These are phyloP conservation scores for Trematosphaeria pertusa DNA, from an alignment of 2,329 filamentous ascomycete genomes.

Conservation along the genomic window DNA sequence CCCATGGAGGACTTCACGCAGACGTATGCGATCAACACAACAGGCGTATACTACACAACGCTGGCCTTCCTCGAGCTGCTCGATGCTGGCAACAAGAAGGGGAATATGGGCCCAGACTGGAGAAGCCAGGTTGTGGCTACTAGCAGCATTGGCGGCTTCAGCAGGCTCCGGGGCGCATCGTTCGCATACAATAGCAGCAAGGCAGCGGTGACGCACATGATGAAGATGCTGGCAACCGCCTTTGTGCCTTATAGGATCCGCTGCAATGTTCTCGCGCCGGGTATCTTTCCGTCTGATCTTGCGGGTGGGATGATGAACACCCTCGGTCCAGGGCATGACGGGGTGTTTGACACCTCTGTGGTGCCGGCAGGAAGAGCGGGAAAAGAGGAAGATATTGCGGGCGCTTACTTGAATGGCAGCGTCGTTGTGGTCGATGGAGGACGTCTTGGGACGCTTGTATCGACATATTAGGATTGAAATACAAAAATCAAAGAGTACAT, in stretches of 20 bases:
- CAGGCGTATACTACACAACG: constrained; percentile 50
- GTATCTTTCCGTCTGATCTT: constrained; percentile 37
- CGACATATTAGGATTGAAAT: constrained; percentile 54
- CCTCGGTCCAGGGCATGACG: constrained; percentile 2
- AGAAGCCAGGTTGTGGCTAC: constrained; percentile 31
- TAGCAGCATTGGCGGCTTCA: constrained; percentile 26
- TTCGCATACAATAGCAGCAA: constrained; percentile 49
- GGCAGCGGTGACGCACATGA: constrained; percentile 56
- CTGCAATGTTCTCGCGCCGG: constrained; percentile 59
- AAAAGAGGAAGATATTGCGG: constrained; percentile 68
- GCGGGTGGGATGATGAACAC: constrained; percentile 17
- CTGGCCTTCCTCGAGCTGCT: constrained; percentile 52
- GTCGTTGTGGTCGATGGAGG: constrained; percentile 70
- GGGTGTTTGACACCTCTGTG: constrained; percentile 12
- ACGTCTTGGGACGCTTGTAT: constrained; percentile 63
- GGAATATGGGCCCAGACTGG: constrained; percentile 14
- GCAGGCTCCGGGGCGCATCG: constrained; percentile 15
- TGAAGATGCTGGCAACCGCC: constrained; percentile 57
- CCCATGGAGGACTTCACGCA: constrained; percentile 37
- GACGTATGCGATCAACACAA: constrained; percentile 51
- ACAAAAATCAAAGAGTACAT: not conserved
- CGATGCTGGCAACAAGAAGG: constrained; percentile 47
- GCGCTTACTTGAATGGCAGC: constrained; percentile 70
- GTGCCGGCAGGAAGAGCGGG: constrained; percentile 66
- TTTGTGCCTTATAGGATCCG: constrained; percentile 54